These are phyloP conservation scores for Erodium trifolium DNA, from an alignment of 441 rosid species.

Conservation along the genomic window DNA sequence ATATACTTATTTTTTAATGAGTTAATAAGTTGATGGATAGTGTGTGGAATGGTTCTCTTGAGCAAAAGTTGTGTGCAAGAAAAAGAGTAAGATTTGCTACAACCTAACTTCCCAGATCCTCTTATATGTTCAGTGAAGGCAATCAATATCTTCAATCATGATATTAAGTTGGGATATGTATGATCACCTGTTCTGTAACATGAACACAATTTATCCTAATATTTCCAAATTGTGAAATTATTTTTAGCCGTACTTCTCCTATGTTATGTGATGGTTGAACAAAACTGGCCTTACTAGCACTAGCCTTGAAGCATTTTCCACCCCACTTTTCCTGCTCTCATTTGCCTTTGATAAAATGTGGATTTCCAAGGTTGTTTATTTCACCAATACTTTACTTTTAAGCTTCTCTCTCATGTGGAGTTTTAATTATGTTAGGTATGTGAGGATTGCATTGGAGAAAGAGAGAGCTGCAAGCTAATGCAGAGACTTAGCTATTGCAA, in stretches of 20 bases:
- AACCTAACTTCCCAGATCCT: neutral
- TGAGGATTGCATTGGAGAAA: conserved; percentile 89
- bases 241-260: neutral
- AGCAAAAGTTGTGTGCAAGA: neutral
- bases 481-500: conserved; percentile 71
- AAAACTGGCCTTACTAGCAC: neutral
- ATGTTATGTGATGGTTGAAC: conserved; percentile 4
- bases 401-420: conserved; percentile 14
- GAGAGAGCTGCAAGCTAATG: conserved; percentile 87
- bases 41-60: neutral
- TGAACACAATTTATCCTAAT: neutral
- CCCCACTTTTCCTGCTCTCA: neutral
- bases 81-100: neutral
- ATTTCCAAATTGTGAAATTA: neutral
- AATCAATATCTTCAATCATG: neutral
- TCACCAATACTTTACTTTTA: conserved; percentile 1
- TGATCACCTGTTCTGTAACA: neutral
- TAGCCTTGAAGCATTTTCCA: neutral
- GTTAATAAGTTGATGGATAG: neutral
- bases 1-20: neutral
- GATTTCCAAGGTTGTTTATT: conserved; percentile 5
- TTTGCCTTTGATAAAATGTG: neutral
- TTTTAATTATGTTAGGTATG: conserved; percentile 49
- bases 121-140: neutral
- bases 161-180: neutral